phyloP scores from a whole-genome alignment of 2,329 filamentous ascomycete genomes.

The Zalaria obscura region DNA sequence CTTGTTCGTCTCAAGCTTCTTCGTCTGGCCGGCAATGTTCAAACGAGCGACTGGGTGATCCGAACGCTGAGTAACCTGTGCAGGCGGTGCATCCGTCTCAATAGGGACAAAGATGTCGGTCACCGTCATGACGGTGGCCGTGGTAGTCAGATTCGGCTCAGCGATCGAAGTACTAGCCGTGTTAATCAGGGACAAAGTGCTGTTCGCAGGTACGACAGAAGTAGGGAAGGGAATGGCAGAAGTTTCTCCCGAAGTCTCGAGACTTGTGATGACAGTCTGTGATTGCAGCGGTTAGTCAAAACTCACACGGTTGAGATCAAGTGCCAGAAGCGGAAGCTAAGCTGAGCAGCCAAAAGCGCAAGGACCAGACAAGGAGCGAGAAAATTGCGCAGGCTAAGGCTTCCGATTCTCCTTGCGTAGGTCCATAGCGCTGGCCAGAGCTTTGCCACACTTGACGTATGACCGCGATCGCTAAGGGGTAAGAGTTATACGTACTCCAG shows the following conservation, averaged over 20 bases:
- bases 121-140: constrained; percentile 8
- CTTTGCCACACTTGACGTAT: no score
- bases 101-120: constrained; percentile 27
- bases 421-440: no score
- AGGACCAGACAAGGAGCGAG: no score
- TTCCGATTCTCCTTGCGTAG: no score
- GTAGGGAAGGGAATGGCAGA: constrained; percentile 16
- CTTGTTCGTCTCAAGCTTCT: constrained; percentile 57
- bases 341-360: no score
- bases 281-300: background rate
- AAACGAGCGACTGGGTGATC: constrained; percentile 26
- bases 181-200: constrained; percentile 16
- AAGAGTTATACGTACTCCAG: constrained; percentile 2
- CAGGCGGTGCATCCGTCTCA: constrained; percentile 23
- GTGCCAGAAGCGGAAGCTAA: background rate
- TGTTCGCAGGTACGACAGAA: constrained; percentile 9
- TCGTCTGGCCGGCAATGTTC: constrained; percentile 23
- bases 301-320: background rate
- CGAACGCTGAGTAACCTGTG: constrained; percentile 22
- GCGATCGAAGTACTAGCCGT: constrained; percentile 11
- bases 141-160: constrained; percentile 11
- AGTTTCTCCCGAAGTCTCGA: constrained; percentile 13
- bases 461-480: background rate
- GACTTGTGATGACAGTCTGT: constrained; percentile 6
- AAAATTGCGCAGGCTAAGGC: no score